A percentile compares a stretch with the other conserved stretches of the same genome.
phyloP scores from a whole-genome alignment of 2,329 filamentous ascomycete species.

The Colletotrichum sojae region DNA sequence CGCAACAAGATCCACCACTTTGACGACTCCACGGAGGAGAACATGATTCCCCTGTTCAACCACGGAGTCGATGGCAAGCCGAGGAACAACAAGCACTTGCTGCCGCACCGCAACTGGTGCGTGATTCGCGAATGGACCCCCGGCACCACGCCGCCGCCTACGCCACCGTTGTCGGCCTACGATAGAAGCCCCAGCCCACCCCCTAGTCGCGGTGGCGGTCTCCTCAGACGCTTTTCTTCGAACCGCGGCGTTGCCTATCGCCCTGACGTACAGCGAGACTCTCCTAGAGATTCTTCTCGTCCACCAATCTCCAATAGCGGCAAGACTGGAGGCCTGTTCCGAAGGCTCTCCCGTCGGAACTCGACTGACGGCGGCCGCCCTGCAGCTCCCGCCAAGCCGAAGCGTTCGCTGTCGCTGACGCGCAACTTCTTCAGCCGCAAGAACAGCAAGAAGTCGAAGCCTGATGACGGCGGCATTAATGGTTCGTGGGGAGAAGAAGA shows the following conservation, averaged over 20 bases:
- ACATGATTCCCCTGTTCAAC: slow-evolving; percentile 94
- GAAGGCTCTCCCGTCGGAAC: slow-evolving; percentile 56
- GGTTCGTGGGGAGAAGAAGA: slow-evolving; percentile 65
- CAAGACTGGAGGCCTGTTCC: slow-evolving; percentile 44
- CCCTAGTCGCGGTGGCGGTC: slow-evolving; percentile 49
- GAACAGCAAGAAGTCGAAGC: slow-evolving; percentile 55
- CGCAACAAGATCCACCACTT: slow-evolving; percentile 86
- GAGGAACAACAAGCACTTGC: slow-evolving; percentile 90
- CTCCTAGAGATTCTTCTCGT: slow-evolving; percentile 56
- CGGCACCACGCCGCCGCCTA: slow-evolving; percentile 79
- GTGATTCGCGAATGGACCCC: slow-evolving; percentile 89
- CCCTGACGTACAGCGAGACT: slow-evolving; percentile 53
- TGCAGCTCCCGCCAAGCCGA: slow-evolving; percentile 56
- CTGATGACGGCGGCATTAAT: slow-evolving; percentile 69
- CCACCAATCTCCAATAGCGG: slow-evolving; percentile 63
- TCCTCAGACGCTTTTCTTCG: slow-evolving; percentile 63
- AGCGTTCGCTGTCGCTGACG: slow-evolving; percentile 74
- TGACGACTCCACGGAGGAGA: slow-evolving; percentile 86
- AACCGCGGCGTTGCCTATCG: slow-evolving; percentile 53
- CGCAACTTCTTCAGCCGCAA: slow-evolving; percentile 59
- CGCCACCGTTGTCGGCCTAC: slow-evolving; percentile 70
- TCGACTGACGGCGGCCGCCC: slow-evolving; percentile 55
- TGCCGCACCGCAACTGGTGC: slow-evolving; percentile 96
- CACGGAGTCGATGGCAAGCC: slow-evolving; percentile 91
- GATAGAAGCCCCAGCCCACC: slow-evolving; percentile 59